Evolutionary conservation across 768 basidiomycete genomes (phyloP).

Genomic region (Crepidotus variabilis): DNA sequence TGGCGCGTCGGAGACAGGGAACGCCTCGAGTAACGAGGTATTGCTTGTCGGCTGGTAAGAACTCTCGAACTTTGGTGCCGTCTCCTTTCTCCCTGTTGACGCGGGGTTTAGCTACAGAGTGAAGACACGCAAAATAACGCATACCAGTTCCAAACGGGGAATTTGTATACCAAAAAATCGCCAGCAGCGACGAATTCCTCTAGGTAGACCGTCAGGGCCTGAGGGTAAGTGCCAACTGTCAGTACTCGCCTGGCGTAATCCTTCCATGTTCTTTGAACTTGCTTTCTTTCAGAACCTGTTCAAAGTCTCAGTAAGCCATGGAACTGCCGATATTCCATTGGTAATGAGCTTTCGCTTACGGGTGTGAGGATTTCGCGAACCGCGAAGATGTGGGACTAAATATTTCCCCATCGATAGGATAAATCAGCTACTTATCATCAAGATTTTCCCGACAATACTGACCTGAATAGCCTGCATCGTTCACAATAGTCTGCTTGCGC

Average conservation of each 20-base stretch:
- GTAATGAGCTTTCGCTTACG: slow-evolving; percentile 38
- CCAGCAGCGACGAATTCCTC: slow-evolving; percentile 99
- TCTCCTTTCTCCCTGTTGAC: slow-evolving; percentile 89
- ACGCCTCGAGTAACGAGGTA: slow-evolving; percentile 95
- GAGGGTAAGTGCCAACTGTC: slow-evolving; percentile 9
- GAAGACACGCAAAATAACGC: slow-evolving; percentile 20
- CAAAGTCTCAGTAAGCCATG: slow-evolving; percentile 24
- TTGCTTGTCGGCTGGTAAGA: slow-evolving; percentile 93
- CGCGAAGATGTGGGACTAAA: slow-evolving; percentile 87
- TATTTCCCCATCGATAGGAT: not conserved
- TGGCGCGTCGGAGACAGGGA: slow-evolving; percentile 93
- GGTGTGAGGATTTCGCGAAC: slow-evolving; percentile 93
- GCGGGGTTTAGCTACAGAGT: slow-evolving; percentile 2
- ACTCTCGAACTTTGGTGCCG: slow-evolving; percentile 79
- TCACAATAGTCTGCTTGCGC: not conserved
- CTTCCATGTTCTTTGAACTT: slow-evolving; percentile 99
- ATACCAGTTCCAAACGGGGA: slow-evolving; percentile 96
- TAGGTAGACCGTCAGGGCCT: slow-evolving; percentile 21
- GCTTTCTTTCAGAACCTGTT: slow-evolving; percentile 90
- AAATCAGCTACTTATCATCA: slow-evolving; percentile 1
- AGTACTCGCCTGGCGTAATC: slow-evolving; percentile 79
- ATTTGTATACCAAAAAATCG: slow-evolving; percentile 97
- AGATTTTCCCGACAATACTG: not conserved
- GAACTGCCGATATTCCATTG: slow-evolving; percentile 6
- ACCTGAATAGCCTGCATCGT: slow-evolving; percentile 43